Conservation (phyloP, 805 yeast genomes). For the Ogataea salicorniae region DNA sequence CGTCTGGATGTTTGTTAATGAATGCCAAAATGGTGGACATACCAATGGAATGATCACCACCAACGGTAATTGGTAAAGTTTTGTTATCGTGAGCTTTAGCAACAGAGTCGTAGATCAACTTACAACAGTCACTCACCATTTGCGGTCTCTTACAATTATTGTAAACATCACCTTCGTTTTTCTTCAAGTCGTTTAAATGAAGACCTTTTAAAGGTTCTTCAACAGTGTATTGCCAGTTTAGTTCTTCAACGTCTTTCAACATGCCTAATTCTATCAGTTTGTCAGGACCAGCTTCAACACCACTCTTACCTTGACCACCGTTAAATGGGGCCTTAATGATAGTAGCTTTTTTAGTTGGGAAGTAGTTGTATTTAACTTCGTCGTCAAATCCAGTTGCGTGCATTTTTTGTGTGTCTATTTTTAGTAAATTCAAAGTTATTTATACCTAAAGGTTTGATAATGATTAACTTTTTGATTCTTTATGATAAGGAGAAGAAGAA, state of each 20-base stretch:
- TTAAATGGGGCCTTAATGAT: conserved; percentile 87
- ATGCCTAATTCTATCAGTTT: conserved; percentile 71
- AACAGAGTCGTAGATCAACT: conserved; percentile 59
- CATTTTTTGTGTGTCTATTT: not conserved
- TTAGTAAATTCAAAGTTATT: not conserved
- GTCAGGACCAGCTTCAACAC: conserved; percentile 93
- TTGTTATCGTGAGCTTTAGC: conserved; percentile 41
- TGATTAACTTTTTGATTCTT: not conserved
- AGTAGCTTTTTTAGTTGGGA: conserved; percentile 51
- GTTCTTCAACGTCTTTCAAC: conserved; percentile 48
- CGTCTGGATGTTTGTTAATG: conserved; percentile 71
- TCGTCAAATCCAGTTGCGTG: not conserved
- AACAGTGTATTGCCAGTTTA: conserved; percentile 67
- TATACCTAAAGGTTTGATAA: not conserved
- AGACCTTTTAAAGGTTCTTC: conserved; percentile 49
- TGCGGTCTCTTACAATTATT: conserved; percentile 64
- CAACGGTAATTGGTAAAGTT: conserved; percentile 74
- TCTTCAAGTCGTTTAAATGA: conserved; percentile 39
- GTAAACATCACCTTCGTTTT: conserved; percentile 44
- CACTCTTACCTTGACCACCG: conserved; percentile 92
- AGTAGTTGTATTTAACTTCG: conserved; percentile 43
- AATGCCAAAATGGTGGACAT: conserved; percentile 90
- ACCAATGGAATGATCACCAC: conserved; percentile 97
- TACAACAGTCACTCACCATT: conserved; percentile 70
- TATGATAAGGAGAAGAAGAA: too few relatives aligned